Percentiles rank a stretch among this genome's conserved stretches.
phyloP scores from a whole-genome alignment of 139 green algal species.

The Picocystis salinarum region DNA sequence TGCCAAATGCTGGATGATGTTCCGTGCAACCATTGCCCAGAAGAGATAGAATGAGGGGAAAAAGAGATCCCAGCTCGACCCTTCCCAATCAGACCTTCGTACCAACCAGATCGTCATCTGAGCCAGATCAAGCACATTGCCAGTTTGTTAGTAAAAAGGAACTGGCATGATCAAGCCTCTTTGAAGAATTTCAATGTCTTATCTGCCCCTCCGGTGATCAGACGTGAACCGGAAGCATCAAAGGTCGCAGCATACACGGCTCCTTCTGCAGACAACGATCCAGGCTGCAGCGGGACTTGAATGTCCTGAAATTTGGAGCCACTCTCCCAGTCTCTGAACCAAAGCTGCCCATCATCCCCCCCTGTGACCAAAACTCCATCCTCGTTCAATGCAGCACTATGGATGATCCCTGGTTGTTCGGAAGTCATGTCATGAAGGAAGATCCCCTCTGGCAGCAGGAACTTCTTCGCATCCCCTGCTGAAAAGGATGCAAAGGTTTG shows the following conservation, averaged over 20 bases:
- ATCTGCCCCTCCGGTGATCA: constrained; percentile 82
- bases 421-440: constrained; percentile 96
- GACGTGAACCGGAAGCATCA: constrained; percentile 24
- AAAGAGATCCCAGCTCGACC: too few relatives aligned
- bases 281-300: constrained; percentile 17
- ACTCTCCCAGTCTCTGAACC: constrained; percentile 84
- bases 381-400: constrained; percentile 78
- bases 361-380: constrained; percentile 80
- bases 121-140: too few relatives aligned
- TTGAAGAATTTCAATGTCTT: constrained; percentile 99
- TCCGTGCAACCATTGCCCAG: too few relatives aligned
- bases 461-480: constrained; percentile 99
- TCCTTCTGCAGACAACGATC: constrained; percentile 53
- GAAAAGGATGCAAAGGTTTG: constrained; percentile 60
- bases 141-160: too few relatives aligned
- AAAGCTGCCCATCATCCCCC: constrained; percentile 53
- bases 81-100: too few relatives aligned
- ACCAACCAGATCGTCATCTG: too few relatives aligned
- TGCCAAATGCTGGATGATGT: too few relatives aligned
- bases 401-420: constrained; percentile 83
- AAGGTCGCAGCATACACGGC: constrained; percentile 28
- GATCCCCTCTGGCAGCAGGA: constrained; percentile 53
- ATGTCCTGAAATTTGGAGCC: constrained; percentile 40
- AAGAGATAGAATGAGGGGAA: too few relatives aligned
- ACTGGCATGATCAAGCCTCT: too few relatives aligned